Base-by-base conservation (phyloP, 2,329 filamentous ascomycete genomes). In the Clonostachys solani region DNA sequence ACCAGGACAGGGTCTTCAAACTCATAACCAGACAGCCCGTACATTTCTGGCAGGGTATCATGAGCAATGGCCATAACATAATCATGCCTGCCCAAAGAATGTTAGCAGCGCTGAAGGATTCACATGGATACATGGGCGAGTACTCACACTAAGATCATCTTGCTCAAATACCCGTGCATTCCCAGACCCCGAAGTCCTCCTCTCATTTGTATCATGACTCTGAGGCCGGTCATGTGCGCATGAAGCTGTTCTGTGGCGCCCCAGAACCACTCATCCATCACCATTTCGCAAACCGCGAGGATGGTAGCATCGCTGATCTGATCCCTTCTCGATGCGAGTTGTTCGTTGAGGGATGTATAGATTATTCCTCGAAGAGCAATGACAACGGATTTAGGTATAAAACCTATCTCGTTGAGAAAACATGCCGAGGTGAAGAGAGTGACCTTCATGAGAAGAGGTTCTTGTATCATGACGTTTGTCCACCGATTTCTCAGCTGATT, bases 261-360 rank as follows among this genome's bases (percentile, higher is more conserved):
- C 74, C 74, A 78, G 54, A 77, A 78, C 76, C 77, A 80, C 49
- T 77, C 76, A 42, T 75, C 69, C 19, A 75, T 58, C 18, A 75
- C 66, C 50, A 78, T 65, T 54, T 78, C 75, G 2, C 72, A 59
- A 6, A 77, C 72, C 4, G 66, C 73, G 6, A 74, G 66, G 37
- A 79, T 68, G 5, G 70, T 67, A 33, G 69, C 66, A 50, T 78
- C 74, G 45, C 62, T 70, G 1, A 68, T 67, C n/a, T 64, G 60
- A 16, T 61, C 56, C 3, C 57, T 54, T 5, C 63, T 53, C 16
- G 64, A 57, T 36, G 60, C 60, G 15, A 80, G 66, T 38, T 74
- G 71, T 38, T 71, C 64, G 50, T 78, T 77, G 33, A 80, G 63
- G 58, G 74, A 66, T 37, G 60, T 59, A 48, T 73, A 72, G 5